Conservation (phyloP, 129 eudicot species). For the Pittosporum tobira region DNA sequence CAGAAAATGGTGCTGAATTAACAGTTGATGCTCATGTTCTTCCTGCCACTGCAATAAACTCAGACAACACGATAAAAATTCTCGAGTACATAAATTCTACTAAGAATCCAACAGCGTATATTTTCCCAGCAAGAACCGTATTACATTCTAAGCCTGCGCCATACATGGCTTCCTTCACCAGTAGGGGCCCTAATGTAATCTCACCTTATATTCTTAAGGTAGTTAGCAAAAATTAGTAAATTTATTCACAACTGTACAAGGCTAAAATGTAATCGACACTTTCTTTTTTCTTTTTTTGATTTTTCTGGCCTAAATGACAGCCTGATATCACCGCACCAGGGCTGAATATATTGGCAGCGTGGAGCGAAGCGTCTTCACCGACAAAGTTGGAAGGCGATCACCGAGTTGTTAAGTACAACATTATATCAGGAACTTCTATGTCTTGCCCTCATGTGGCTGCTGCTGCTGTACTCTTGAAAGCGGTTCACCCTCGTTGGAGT, state of each 20-base stretch:
- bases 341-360: slow-evolving; percentile 45
- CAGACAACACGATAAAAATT: slow-evolving; percentile 37
- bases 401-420: slow-evolving; percentile 32
- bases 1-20: slow-evolving; percentile 58
- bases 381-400: slow-evolving; percentile 25
- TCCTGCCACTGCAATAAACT: slow-evolving; percentile 72
- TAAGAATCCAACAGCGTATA: slow-evolving; percentile 37
- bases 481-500: slow-evolving; percentile 42
- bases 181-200: slow-evolving; percentile 69
- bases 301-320: slow-evolving; percentile 11
- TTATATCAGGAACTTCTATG: slow-evolving; percentile 51
- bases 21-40: slow-evolving; percentile 69
- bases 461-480: slow-evolving; percentile 38
- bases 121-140: slow-evolving; percentile 40
- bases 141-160: slow-evolving; percentile 55
- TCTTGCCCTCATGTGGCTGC: slow-evolving; percentile 51
- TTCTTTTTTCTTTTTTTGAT: not conserved
- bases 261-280: too few relatives aligned
- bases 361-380: slow-evolving; percentile 40
- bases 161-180: slow-evolving; percentile 71
- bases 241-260: not conserved
- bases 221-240: not conserved
- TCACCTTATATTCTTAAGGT: slow-evolving; percentile 77
- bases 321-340: slow-evolving; percentile 63
- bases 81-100: slow-evolving; percentile 52